These are phyloP conservation scores for Tetrahymena malaccensis DNA, from an alignment of 73 alveolate species.

Conservation along the genomic window DNA sequence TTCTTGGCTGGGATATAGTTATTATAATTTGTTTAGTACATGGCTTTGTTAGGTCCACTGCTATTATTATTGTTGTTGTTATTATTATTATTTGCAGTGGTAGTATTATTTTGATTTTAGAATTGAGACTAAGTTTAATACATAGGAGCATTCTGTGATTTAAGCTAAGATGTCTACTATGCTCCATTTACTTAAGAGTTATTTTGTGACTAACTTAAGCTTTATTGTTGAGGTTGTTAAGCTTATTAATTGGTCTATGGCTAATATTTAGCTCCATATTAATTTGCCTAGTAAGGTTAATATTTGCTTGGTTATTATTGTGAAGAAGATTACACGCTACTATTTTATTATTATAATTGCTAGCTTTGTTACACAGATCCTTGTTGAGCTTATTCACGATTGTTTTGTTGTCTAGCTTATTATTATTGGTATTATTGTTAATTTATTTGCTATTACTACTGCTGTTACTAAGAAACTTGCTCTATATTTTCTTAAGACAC, in stretches of 20 bases:
- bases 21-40: background rate
- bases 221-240: background rate
- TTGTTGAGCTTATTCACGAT: background rate
- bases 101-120: background rate
- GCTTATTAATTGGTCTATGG: background rate
- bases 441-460: background rate
- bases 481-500: background rate
- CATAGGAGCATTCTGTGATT: background rate
- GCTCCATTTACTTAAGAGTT: background rate
- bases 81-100: background rate
- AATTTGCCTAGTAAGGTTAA: background rate
- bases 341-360: background rate
- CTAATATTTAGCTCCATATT: background rate
- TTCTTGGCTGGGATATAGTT: background rate
- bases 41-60: background rate
- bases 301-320: background rate
- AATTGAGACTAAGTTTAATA: background rate
- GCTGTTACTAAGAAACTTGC: background rate
- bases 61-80: too few species aligned
- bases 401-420: background rate
- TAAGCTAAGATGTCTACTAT: background rate
- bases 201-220: background rate
- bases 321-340: background rate
- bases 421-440: background rate
- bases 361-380: background rate